A percentile compares a stretch with the other conserved stretches of the same genome.
Conservation (phyloP, 257 asterid genomes). For the Fraxinus quadrangulata region DNA sequence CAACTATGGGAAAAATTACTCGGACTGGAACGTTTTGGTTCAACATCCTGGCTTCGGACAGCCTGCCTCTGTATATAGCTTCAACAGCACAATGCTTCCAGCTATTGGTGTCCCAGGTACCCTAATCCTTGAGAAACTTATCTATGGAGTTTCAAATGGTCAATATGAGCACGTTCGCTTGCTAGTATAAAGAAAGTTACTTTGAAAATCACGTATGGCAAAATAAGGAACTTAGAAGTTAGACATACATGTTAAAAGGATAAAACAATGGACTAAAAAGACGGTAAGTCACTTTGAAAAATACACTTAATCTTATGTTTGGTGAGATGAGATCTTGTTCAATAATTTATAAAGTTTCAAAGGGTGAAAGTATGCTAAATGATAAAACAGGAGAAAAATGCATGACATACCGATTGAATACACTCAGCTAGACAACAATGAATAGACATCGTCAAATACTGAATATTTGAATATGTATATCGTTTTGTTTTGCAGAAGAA, state of each 20-base stretch:
- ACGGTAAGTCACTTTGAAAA: too few relatives aligned
- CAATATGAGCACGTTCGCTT: not conserved
- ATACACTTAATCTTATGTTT: not conserved
- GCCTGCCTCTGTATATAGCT: conserved; percentile 43
- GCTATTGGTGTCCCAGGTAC: conserved; percentile 42
- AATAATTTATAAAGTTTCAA: not conserved
- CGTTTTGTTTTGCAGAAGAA: conserved; percentile 51
- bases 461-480: not conserved
- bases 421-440: not conserved
- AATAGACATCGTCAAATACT: not conserved
- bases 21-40: conserved; percentile 62
- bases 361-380: not conserved
- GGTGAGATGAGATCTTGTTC: not conserved
- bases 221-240: too few relatives aligned
- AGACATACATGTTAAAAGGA: too few relatives aligned
- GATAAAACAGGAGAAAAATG: too few relatives aligned
- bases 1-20: conserved; percentile 55
- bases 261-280: not conserved
- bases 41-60: conserved; percentile 68
- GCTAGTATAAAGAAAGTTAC: not conserved
- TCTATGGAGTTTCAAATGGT: not conserved
- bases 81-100: conserved; percentile 51
- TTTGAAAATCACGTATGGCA: too few relatives aligned
- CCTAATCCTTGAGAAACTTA: not conserved
- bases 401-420: too few relatives aligned